These are phyloP conservation scores for Puccinia horiana DNA, from an alignment of 1,284 basidiomycete species.

Conservation along the genomic window DNA sequence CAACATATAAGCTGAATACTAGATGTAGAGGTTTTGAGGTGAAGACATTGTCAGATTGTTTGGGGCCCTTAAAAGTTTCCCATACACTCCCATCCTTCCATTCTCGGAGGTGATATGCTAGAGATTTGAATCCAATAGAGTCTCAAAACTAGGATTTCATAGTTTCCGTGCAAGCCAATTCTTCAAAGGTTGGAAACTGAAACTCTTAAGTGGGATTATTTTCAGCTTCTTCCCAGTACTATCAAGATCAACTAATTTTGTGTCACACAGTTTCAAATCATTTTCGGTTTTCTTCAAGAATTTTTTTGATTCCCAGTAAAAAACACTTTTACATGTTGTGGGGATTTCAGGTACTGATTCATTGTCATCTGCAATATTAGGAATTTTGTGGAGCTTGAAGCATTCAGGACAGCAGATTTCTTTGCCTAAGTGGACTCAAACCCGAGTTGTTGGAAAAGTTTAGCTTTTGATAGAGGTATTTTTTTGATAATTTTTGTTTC, in stretches of 20 bases:
- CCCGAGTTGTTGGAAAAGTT: neutral
- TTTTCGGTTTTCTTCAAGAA: neutral
- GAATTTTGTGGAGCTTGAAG: neutral
- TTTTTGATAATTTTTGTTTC: too few species aligned
- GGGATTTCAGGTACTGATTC: neutral
- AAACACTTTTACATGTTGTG: neutral
- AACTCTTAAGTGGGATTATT: neutral
- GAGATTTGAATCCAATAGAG: neutral
- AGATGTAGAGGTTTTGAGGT: slow-evolving; percentile 16
- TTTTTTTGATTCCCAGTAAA: neutral
- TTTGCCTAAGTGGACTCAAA: neutral
- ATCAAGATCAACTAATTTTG: neutral
- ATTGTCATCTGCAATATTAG: neutral
- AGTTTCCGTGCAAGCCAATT: neutral
- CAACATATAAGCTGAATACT: slow-evolving; percentile 24
- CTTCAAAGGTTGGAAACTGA: neutral
- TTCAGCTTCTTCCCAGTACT: neutral
- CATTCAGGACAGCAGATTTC: slow-evolving; percentile 2
- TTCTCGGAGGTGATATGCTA: too few species aligned
- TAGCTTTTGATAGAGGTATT: neutral
- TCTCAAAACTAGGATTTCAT: neutral
- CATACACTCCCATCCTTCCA: slow-evolving; percentile 13
- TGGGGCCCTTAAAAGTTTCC: neutral
- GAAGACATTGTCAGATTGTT: neutral
- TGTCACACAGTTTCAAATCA: neutral